phyloP scores from a whole-genome alignment of 805 yeast species.

The Saturnispora mendoncae region DNA sequence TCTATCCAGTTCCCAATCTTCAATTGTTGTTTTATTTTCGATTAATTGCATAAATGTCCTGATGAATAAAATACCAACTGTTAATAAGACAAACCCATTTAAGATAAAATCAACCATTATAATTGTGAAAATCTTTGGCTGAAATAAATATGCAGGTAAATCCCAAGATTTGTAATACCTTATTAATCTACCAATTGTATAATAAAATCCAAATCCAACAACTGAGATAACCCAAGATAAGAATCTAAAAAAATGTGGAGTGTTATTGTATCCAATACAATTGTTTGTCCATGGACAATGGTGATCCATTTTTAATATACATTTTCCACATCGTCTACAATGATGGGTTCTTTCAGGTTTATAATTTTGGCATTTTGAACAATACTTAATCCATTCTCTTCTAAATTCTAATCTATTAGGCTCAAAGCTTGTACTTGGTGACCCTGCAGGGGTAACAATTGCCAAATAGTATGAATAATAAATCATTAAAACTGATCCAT shows the following conservation, averaged over 20 bases:
- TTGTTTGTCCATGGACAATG: slow-evolving; percentile 92
- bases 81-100: slow-evolving; percentile 48
- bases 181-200: slow-evolving; percentile 33
- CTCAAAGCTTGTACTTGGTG: slow-evolving; percentile 44
- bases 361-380: slow-evolving; percentile 59
- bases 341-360: slow-evolving; percentile 86
- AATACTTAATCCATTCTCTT: slow-evolving; percentile 52
- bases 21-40: slow-evolving; percentile 80
- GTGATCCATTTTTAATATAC: slow-evolving; percentile 89
- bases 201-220: slow-evolving; percentile 37
- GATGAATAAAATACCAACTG: slow-evolving; percentile 49
- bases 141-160: slow-evolving; percentile 48
- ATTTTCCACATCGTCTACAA: slow-evolving; percentile 64
- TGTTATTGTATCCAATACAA: slow-evolving; percentile 74
- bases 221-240: slow-evolving; percentile 53
- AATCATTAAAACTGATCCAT: slow-evolving; percentile 31
- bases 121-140: slow-evolving; percentile 43
- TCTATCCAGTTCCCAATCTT: slow-evolving; percentile 86
- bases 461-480: slow-evolving; percentile 76
- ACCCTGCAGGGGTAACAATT: slow-evolving; percentile 57
- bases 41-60: slow-evolving; percentile 52
- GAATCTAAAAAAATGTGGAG: slow-evolving; percentile 75
- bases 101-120: slow-evolving; percentile 48
- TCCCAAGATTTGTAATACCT: slow-evolving; percentile 40
- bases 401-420: slow-evolving; percentile 18